Evolutionary conservation across 106 monocot genomes (phyloP), one percentile per base, ranked within the genome.

Genomic region (Dactylorhiza incarnata): DNA sequence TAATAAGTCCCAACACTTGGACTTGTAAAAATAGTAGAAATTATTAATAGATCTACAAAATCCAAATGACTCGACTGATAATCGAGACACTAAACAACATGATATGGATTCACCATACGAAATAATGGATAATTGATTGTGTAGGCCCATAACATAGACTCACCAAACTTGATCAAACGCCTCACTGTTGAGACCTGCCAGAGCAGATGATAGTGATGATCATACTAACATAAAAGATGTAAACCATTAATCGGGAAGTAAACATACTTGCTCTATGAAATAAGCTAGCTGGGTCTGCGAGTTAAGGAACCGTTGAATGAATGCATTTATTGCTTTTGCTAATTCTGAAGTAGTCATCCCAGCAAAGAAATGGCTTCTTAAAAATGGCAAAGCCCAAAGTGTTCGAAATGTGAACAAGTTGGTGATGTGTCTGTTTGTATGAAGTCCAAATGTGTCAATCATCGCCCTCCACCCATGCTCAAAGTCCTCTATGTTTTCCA

Each of bases 351-450:
- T 6, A 74, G 80, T 84, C 83, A 95, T 79, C 75, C 90, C 91
- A 46, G 89, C 94, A 78, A 89, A 85, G 76, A 91, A 95, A 81
- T 91, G 85, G 22, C 71, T 80, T 78, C 89, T 89, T 82, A 95
- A 80, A 74, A 91, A 95, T 55, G 94, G 85, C 46, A 91, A 81
- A 25, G 94, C 94, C 94, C 94, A 95, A 69, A 82, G 82, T 9
- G 23, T 81, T 69, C 91, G 83, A 51, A 76, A 85, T 51, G 89
- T 76, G 77, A 82, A 95, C 71, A 95, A 77, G 80, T 77, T 86
- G 49, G 80, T 75, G 58, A 95, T 89, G 50, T 95, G 91, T 54
- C 83, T 85, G 49, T 95, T 95, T 67, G 89, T 72, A 59, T 91
- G 91, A 47, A 95, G 82, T 25, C 77, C 85, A 85, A 87, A 89